phyloP scores from a whole-genome alignment of 2,329 filamentous ascomycete genomes.

The Truncatella angustata region DNA sequence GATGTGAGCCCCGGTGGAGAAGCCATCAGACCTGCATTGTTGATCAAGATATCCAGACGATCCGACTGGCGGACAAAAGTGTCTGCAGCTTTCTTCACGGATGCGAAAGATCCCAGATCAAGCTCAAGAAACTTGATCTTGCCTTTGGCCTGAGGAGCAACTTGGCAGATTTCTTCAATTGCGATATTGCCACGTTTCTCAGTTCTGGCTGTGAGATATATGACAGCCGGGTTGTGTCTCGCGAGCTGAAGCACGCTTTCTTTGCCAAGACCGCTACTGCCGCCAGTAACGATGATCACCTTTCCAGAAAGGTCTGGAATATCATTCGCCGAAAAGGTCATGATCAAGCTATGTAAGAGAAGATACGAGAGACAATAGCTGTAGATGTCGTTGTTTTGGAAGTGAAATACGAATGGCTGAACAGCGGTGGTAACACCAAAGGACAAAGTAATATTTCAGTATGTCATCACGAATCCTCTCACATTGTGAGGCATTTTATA shows the following conservation, averaged over 20 bases:
- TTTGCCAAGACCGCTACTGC: constrained; percentile 36
- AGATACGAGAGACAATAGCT: too few species aligned
- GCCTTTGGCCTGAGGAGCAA: neutral
- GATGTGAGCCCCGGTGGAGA: neutral
- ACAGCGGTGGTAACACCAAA: too few species aligned
- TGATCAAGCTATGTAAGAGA: too few species aligned
- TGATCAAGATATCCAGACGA: constrained; percentile 5
- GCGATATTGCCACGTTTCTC: constrained; percentile 32
- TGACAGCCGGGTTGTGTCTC: constrained; percentile 24
- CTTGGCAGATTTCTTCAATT: constrained; percentile 13
- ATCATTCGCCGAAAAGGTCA: too few species aligned
- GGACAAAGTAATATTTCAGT: too few species aligned
- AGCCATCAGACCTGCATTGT: constrained; percentile 4
- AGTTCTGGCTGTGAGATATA: constrained; percentile 25
- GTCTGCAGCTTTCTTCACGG: constrained; percentile 8
- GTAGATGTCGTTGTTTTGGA: too few species aligned
- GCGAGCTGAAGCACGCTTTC: constrained; percentile 35
- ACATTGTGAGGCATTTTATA: too few species aligned
- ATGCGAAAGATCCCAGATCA: neutral
- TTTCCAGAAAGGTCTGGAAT: constrained; percentile 32
- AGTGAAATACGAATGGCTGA: too few species aligned
- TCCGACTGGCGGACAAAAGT: neutral
- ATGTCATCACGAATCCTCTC: too few species aligned
- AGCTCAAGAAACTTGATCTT: neutral
- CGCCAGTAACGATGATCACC: constrained; percentile 35